Evolutionary conservation across 2,329 filamentous ascomycete genomes (phyloP), one percentile per base, ranked within the genome.

Genomic region (Diplodia mutila): DNA sequence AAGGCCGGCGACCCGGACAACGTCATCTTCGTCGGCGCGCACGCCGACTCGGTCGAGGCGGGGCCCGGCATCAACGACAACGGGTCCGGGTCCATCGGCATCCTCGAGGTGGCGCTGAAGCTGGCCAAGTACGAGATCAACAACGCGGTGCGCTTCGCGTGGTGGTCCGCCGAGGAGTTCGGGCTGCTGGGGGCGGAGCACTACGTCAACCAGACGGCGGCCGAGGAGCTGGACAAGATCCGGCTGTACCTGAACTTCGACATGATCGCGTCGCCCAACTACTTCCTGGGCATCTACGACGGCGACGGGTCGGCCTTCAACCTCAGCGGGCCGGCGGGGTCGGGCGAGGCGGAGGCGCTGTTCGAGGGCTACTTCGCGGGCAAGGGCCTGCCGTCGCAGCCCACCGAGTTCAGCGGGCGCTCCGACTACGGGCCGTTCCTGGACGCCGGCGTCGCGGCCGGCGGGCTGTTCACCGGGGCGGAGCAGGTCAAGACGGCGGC

Each of bases 391-490:
- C 89, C 77, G 89, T 89, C 75, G 90, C 87, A 0, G 87, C 90
- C 68, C 91, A 54, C 91, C 32, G 86, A 87, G 2, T 94, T 95
- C 71, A 89, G 93, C 72, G 91, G 91, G 5, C 89, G 91, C 68
- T 92, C 89, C 70, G 92, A 95, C 78, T 94, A 94, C 73, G 90
- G 89, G 63, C 89, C 87, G 1, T 94, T 94, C 81, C 90, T 93
- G 73, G 84, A 87, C 46, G 84, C 86, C 67, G 89, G 89, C 3
- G 92, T 94, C 49, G 90, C 91, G 0, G 87, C 87, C 0, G 91
- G 91, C 27, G 91, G 91, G 32, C 87, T 94, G 69, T 90, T 91
- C 66, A 93, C 91, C 2, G 91, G 91, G 48, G 91, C 91, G 1
- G 91, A 94, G 78, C 90, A 86, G 14, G 77, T 91, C 79, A 94